These are phyloP conservation scores for Acer negundo DNA, from an alignment of 345 rosid species.

Conservation along the genomic window DNA sequence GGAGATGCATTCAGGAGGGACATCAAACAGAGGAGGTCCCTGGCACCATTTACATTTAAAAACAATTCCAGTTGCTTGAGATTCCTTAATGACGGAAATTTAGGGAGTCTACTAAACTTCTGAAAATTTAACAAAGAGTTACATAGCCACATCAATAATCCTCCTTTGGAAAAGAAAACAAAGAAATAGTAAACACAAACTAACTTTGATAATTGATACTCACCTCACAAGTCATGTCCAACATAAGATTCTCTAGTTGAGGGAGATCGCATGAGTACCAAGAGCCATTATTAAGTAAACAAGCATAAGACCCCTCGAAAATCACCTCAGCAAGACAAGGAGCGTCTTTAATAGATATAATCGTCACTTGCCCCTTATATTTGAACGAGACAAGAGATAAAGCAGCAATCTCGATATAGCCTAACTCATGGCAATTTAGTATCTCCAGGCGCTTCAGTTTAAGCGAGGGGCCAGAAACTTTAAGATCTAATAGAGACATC, in stretches of 20 bases:
- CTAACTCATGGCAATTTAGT: not conserved
- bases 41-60: not conserved
- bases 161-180: not conserved
- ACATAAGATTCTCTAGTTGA: slow-evolving; percentile 3
- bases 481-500: not conserved
- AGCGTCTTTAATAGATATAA: not conserved
- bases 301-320: not conserved
- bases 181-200: not conserved
- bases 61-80: slow-evolving; percentile 5
- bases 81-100: slow-evolving; percentile 1
- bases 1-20: slow-evolving; percentile 6
- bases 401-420: slow-evolving; percentile 11
- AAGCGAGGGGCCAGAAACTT: slow-evolving; percentile 21
- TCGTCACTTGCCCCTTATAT: not conserved
- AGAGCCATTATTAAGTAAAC: not conserved
- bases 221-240: not conserved
- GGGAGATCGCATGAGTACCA: not conserved
- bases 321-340: slow-evolving; percentile 12
- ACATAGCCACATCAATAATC: not conserved
- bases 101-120: not conserved
- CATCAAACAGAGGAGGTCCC: not conserved
- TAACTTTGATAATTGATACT: not conserved
- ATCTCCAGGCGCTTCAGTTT: slow-evolving; percentile 18
- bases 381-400: not conserved
- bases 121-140: not conserved